Base-by-base conservation (phyloP, 768 basidiomycete species). In the Chalciporus pseudorubinellus region DNA sequence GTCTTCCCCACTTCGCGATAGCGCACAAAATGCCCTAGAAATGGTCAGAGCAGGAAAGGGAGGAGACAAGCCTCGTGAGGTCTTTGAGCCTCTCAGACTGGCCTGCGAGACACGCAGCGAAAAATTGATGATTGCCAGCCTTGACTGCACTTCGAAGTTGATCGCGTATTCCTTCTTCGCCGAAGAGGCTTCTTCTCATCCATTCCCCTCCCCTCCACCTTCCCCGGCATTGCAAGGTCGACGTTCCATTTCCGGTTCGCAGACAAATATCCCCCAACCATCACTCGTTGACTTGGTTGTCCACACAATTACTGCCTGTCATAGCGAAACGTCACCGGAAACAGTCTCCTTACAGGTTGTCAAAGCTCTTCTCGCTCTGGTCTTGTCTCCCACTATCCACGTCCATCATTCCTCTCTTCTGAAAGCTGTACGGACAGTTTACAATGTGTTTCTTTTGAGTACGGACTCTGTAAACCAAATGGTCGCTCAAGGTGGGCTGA, bases 71-170 rank as follows among this genome's bases (percentile, higher is more conserved):
- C 92, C 92, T 34, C 79, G 91, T 52, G 89, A 94, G 63, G 89
- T 98, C 46, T 92, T 99, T 63, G 92, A 97, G 62, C 95, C 97
- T n/a, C 78, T 99, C 48, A 84, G 92, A 44, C 76, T 98, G 46
- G 97, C 97, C 9, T 98, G 97, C 72, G 95, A 98, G 75, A 98
- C 95, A 4, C 81, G 85, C 46, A 89, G 79, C 56, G 94, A 98
- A 67, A 92, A 92, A 59, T 80, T 98, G 29, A 91, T 94, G 87
- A 92, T 97, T 65, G 91, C 94, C 16, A 95, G 95, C 60, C 75
- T 99, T 67, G 97, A 99, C 70, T 95, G 97, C 64, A 93, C 98
- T 53, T 92, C 93, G 49, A 99, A 99, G 71, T 82, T 99, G 58
- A 91, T 98, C 56, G 95, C 94, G 7, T 92, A 98, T 70, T 94